Evolutionary conservation across 2,329 filamentous ascomycete genomes (phyloP).

Genomic region (Neocatenulostroma microsporum): DNA sequence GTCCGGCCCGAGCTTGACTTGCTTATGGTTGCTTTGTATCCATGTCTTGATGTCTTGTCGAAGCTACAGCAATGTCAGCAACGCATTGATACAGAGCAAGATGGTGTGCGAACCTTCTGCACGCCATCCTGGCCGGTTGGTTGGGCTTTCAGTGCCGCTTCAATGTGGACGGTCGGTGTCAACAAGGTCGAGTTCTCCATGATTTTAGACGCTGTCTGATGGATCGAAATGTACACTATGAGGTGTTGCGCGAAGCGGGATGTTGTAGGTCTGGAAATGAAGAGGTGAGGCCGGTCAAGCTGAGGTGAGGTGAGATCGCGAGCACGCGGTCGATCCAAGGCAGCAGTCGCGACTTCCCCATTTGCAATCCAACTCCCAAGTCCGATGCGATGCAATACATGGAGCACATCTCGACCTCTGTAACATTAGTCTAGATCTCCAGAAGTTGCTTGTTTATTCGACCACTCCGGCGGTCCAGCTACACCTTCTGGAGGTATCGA

Average conservation of each 20-base stretch:
- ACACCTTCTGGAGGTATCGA: slow-evolving; percentile 8
- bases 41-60: slow-evolving; percentile 32
- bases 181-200: slow-evolving; percentile 12
- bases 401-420: too few relatives aligned
- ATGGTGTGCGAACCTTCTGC: neutral
- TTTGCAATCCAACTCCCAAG: too few relatives aligned
- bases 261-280: neutral
- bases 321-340: too few relatives aligned
- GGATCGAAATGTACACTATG: too few relatives aligned
- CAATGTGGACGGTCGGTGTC: slow-evolving; percentile 33
- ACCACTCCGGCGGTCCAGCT: neutral
- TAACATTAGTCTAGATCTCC: too few relatives aligned
- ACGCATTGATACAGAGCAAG: neutral
- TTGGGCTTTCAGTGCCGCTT: slow-evolving; percentile 30
- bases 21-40: slow-evolving; percentile 13
- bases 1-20: slow-evolving; percentile 11
- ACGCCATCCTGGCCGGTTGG: neutral
- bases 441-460: neutral
- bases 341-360: too few relatives aligned
- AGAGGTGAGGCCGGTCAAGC: neutral
- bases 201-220: neutral
- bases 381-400: too few relatives aligned
- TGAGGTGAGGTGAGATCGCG: slow-evolving; percentile 3
- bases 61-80: slow-evolving; percentile 24
- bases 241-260: slow-evolving; percentile 4